Percentiles rank a stretch among this genome's conserved stretches.
These are phyloP conservation scores for Maudiozyma humilis DNA, from an alignment of 1,139 yeast genomes.

Conservation along the genomic window DNA sequence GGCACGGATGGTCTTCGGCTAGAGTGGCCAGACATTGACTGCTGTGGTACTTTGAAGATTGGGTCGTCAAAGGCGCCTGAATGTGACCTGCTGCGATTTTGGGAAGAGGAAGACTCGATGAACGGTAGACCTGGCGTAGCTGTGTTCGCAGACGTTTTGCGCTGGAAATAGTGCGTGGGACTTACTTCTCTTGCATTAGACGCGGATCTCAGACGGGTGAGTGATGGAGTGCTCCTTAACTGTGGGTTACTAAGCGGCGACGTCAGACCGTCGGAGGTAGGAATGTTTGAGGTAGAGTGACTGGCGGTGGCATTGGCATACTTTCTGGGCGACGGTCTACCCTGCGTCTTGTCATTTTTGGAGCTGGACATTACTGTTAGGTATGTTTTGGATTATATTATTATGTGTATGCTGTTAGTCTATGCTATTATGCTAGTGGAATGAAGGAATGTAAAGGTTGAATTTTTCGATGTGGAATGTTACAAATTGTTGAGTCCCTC, in stretches of 20 bases:
- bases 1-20: constrained; percentile 3
- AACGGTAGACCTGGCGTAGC: not conserved
- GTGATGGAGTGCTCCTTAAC: not conserved
- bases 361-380: constrained; percentile 1
- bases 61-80: not conserved
- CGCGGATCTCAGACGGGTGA: not conserved
- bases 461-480: too few relatives aligned
- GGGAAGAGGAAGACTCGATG: too few relatives aligned
- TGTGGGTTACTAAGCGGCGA: not conserved
- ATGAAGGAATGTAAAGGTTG: too few relatives aligned
- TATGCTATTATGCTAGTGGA: too few relatives aligned
- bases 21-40: not conserved
- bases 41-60: not conserved
- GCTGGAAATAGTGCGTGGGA: not conserved
- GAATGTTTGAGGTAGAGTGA: not conserved
- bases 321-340: not conserved
- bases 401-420: not conserved
- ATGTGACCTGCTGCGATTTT: not conserved
- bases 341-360: not conserved
- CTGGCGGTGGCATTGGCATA: not conserved
- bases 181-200: constrained; percentile 2
- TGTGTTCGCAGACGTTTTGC: not conserved
- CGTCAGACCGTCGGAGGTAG: not conserved
- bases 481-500: too few relatives aligned
- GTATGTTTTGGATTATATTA: not conserved